phyloP scores from a whole-genome alignment of 345 rosid genomes.

The Firmiana major region DNA sequence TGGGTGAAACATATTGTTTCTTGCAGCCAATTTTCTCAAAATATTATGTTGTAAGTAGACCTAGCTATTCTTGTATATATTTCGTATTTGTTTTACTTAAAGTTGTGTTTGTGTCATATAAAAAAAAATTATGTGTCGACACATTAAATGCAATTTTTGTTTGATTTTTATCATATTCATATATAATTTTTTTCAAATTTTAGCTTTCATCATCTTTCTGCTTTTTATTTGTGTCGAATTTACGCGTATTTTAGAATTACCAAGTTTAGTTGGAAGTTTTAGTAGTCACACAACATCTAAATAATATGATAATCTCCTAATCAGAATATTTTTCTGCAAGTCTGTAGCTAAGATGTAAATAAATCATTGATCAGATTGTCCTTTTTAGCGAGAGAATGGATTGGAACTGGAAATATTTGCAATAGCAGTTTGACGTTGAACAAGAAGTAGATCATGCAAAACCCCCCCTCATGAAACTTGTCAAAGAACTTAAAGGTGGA shows the following conservation, averaged over 20 bases:
- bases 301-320: not conserved
- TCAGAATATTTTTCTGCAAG: not conserved
- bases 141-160: too few species aligned
- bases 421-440: not conserved
- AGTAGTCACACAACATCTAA: not conserved
- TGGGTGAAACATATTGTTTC: not conserved
- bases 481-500: slow-evolving; percentile 6
- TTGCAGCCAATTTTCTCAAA: not conserved
- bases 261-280: not conserved
- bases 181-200: too few species aligned
- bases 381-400: not conserved
- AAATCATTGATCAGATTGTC: too few species aligned
- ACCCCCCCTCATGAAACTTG: not conserved
- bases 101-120: too few species aligned
- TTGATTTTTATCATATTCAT: too few species aligned
- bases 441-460: not conserved
- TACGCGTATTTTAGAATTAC: too few species aligned
- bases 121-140: too few species aligned
- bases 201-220: too few species aligned
- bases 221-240: too few species aligned
- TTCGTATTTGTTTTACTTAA: too few species aligned
- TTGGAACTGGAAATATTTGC: not conserved
- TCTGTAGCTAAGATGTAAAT: not conserved
- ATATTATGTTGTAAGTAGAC: not conserved
- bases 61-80: too few species aligned